These are phyloP conservation scores for Gossypium anomalum DNA, from an alignment of 345 rosid genomes.

Conservation along the genomic window DNA sequence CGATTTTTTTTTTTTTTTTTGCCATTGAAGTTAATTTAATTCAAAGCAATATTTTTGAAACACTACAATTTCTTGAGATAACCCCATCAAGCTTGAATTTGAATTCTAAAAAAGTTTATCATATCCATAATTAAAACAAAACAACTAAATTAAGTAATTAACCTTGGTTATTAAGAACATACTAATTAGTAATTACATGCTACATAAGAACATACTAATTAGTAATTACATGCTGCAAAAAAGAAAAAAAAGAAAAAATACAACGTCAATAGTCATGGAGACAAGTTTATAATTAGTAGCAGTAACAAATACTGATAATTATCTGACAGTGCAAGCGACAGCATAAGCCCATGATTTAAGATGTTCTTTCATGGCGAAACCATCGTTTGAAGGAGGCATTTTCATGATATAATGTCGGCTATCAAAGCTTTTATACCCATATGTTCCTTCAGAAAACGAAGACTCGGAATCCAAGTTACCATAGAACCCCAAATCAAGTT, in stretches of 20 bases:
- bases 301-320: neutral
- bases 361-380: slow-evolving; percentile 56
- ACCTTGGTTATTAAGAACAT: neutral
- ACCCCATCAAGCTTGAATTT: neutral
- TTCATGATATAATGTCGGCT: slow-evolving; percentile 8
- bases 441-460: slow-evolving; percentile 1
- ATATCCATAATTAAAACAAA: neutral
- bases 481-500: slow-evolving; percentile 28
- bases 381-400: slow-evolving; percentile 51
- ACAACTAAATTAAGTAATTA: neutral
- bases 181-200: neutral
- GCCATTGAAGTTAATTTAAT: neutral
- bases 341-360: slow-evolving; percentile 61
- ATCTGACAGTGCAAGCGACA: slow-evolving; percentile 49
- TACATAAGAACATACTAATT: neutral
- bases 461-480: slow-evolving; percentile 11
- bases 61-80: neutral
- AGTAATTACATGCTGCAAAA: neutral
- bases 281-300: neutral
- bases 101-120: neutral
- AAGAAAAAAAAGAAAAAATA: neutral
- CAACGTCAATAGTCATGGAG: neutral
- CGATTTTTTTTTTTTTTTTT: neutral
- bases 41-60: neutral
- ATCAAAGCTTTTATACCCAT: slow-evolving; percentile 1